These are phyloP conservation scores for Phytophthora fragariae DNA, from an alignment of 352 stramenopile species.

Conservation along the genomic window DNA sequence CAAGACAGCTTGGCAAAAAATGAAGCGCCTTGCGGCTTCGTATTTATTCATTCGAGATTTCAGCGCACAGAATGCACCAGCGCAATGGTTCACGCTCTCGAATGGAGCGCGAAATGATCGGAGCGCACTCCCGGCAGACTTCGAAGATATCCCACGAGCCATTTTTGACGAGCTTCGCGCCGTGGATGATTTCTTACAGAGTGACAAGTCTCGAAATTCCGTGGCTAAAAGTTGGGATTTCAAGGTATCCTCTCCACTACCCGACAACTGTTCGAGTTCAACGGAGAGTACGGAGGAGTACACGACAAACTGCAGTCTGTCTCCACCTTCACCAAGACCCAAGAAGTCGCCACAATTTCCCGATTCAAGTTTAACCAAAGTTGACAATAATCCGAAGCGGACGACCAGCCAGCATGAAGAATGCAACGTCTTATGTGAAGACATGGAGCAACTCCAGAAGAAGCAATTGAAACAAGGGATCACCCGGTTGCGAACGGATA, in stretches of 20 bases:
- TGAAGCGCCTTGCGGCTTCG: slow-evolving; percentile 30
- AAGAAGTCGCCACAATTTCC: slow-evolving; percentile 8
- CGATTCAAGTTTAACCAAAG: background rate
- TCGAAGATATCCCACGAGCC: slow-evolving; percentile 33
- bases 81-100: slow-evolving; percentile 29
- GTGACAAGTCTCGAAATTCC: background rate
- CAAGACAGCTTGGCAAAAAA: slow-evolving; percentile 31
- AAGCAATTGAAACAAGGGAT: slow-evolving; percentile 26
- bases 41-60: slow-evolving; percentile 35
- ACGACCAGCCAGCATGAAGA: slow-evolving; percentile 1
- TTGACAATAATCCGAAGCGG: background rate
- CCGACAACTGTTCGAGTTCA: background rate
- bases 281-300: background rate
- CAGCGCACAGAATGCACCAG: slow-evolving; percentile 3
- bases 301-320: background rate
- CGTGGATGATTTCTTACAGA: slow-evolving; percentile 8
- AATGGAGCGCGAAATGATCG: slow-evolving; percentile 26
- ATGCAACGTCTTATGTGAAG: slow-evolving; percentile 11
- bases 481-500: slow-evolving; percentile 8
- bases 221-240: background rate
- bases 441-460: slow-evolving; percentile 21
- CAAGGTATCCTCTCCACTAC: background rate
- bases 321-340: background rate
- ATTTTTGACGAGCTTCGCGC: slow-evolving; percentile 28
- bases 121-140: slow-evolving; percentile 23